phyloP scores from a whole-genome alignment of 2,329 filamentous ascomycete genomes.

The Daldinia sp. region DNA sequence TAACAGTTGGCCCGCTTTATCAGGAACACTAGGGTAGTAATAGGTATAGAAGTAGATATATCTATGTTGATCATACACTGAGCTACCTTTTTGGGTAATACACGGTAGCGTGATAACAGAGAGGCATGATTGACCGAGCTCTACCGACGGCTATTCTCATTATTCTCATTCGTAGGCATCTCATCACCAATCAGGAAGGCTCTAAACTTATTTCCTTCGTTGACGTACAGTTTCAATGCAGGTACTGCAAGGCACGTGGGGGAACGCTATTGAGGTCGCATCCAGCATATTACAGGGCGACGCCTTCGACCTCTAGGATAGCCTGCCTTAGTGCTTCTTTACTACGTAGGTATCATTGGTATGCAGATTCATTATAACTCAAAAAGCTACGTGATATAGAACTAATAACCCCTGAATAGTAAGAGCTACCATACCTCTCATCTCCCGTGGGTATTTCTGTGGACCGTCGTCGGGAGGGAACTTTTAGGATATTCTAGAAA shows the following conservation, averaged over 20 bases:
- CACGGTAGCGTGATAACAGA: background rate
- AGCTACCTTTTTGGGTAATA: conserved; percentile 33
- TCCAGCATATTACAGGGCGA: background rate
- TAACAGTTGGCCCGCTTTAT: conserved; percentile 30
- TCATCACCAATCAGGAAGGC: conserved; percentile 23
- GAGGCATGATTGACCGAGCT: conserved; percentile 12
- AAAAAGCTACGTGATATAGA: background rate
- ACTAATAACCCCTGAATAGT: background rate
- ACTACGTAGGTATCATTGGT: background rate
- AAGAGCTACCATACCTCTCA: background rate
- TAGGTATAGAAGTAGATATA: conserved; percentile 8
- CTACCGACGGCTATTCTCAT: conserved; percentile 1
- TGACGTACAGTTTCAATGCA: conserved; percentile 7
- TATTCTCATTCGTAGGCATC: conserved; percentile 1
- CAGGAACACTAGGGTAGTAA: conserved; percentile 29
- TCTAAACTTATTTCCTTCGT: background rate
- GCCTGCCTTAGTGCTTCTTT: background rate
- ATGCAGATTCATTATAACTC: background rate
- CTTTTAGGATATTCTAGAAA: background rate
- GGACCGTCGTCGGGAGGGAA: too few relatives aligned
- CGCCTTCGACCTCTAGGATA: background rate
- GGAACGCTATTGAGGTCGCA: background rate
- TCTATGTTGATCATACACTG: background rate
- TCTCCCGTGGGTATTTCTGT: too few relatives aligned
- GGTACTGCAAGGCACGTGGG: conserved; percentile 9